These are phyloP conservation scores for Talaromyces amestolkiae DNA, from an alignment of 2,329 filamentous ascomycete species.

Conservation along the genomic window DNA sequence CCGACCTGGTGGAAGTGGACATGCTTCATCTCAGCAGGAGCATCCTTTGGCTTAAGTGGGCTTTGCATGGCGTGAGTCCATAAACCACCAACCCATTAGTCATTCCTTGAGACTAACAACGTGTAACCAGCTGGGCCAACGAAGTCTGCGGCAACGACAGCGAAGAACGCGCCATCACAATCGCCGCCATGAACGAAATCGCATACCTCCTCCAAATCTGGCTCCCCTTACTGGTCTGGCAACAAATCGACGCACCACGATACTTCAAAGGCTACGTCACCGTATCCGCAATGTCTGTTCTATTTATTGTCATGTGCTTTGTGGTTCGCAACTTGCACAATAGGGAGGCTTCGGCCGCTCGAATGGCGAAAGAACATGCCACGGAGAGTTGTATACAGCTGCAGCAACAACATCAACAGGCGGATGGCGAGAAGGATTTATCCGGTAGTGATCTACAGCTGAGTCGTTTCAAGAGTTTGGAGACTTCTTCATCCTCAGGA, in stretches of 20 bases:
- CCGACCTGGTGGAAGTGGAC: slow-evolving; percentile 61
- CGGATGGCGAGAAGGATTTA: not conserved
- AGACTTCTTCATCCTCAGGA: not conserved
- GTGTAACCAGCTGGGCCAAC: slow-evolving; percentile 47
- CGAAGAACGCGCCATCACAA: slow-evolving; percentile 65
- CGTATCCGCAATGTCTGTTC: slow-evolving; percentile 49
- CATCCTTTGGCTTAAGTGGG: slow-evolving; percentile 48
- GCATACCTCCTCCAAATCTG: slow-evolving; percentile 68
- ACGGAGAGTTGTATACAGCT: slow-evolving; percentile 16
- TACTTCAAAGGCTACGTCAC: slow-evolving; percentile 63
- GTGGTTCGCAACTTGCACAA: slow-evolving; percentile 36
- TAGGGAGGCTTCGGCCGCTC: not conserved
- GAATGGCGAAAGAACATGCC: not conserved
- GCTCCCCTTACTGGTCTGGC: slow-evolving; percentile 66
- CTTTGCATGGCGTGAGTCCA: slow-evolving; percentile 49
- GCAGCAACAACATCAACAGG: not conserved
- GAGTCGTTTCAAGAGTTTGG: not conserved
- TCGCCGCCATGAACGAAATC: slow-evolving; percentile 67
- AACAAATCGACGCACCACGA: slow-evolving; percentile 60
- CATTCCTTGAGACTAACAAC: not conserved
- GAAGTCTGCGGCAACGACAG: slow-evolving; percentile 57
- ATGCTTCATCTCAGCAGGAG: slow-evolving; percentile 57
- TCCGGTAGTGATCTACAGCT: not conserved
- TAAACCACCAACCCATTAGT: too few species aligned
- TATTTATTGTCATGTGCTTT: slow-evolving; percentile 53